Conservation (phyloP, 2,329 filamentous ascomycete species). For the Sarocladium strictum region DNA sequence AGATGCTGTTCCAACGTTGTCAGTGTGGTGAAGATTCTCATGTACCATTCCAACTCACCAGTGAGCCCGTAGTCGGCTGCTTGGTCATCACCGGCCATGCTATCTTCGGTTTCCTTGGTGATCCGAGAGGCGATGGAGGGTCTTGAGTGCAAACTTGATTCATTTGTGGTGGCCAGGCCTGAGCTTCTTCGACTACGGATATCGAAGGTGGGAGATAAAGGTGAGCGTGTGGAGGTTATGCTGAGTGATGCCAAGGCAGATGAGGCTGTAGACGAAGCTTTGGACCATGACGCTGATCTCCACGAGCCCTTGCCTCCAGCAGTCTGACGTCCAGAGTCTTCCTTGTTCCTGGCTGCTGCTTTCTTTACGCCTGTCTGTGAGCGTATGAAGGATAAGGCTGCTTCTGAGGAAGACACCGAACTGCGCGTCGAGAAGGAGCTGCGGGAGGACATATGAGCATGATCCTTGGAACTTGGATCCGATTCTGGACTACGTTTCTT, state of each 20-base stretch:
- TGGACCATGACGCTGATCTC: conserved; percentile 8
- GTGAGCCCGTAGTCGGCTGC: neutral
- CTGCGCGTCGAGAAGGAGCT: conserved; percentile 30
- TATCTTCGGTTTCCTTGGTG: neutral
- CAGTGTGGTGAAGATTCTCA: neutral
- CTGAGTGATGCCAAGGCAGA: conserved; percentile 20
- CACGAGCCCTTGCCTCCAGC: neutral
- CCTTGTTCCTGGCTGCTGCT: neutral
- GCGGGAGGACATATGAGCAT: neutral
- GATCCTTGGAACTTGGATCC: neutral
- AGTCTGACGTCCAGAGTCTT: neutral
- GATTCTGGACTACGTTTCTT: conserved; percentile 14
- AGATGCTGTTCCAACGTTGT: too few species aligned
- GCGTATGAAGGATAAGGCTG: conserved; percentile 38
- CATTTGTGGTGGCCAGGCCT: conserved; percentile 8
- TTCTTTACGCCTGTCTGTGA: conserved; percentile 19
- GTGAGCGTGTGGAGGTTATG: conserved; percentile 20
- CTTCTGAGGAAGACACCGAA: conserved; percentile 33
- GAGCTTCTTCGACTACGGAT: conserved; percentile 19
- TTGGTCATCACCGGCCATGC: neutral
- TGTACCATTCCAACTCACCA: neutral
- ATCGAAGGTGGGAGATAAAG: conserved; percentile 19
- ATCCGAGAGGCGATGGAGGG: neutral
- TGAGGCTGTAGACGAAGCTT: conserved; percentile 15
- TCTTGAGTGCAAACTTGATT: neutral